phyloP scores from a whole-genome alignment of 208 protist species.

The Zelonia costaricensis region DNA sequence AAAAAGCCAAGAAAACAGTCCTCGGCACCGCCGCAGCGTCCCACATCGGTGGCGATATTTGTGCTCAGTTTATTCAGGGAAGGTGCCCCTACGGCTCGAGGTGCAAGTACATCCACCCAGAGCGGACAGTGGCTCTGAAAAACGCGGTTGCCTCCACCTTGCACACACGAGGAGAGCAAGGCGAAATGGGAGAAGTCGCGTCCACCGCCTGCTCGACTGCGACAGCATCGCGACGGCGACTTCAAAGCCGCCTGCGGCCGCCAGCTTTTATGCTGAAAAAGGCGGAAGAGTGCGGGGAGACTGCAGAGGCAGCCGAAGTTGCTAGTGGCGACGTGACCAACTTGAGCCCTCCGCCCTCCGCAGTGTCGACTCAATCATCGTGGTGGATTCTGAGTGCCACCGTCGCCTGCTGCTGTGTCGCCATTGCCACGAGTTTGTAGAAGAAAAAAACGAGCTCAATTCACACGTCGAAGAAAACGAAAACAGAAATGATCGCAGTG shows the following conservation, averaged over 20 bases:
- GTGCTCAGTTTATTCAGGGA: constrained; percentile 51
- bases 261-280: constrained; percentile 42
- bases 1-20: constrained; percentile 25
- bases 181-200: constrained; percentile 1
- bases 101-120: constrained; percentile 61
- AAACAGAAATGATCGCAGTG: neutral
- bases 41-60: constrained; percentile 47
- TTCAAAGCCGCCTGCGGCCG: constrained; percentile 47
- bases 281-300: neutral
- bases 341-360: no score
- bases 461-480: constrained; percentile 1
- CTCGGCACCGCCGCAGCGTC: constrained; percentile 26
- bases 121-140: constrained; percentile 34
- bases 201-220: constrained; percentile 32
- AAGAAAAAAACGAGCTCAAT: no score
- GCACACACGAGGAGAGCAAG: constrained; percentile 19
- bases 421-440: constrained; percentile 21
- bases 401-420: constrained; percentile 28
- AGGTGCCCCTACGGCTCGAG: constrained; percentile 52
- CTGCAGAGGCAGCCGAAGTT: neutral
- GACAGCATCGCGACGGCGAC: constrained; percentile 20
- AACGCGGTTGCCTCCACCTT: constrained; percentile 35
- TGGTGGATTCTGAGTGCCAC: constrained; percentile 35
- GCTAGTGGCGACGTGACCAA: no score
- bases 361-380: neutral